Base-by-base conservation (phyloP, 176 grass and related monocot species). In the Eragrostis nindensis region DNA sequence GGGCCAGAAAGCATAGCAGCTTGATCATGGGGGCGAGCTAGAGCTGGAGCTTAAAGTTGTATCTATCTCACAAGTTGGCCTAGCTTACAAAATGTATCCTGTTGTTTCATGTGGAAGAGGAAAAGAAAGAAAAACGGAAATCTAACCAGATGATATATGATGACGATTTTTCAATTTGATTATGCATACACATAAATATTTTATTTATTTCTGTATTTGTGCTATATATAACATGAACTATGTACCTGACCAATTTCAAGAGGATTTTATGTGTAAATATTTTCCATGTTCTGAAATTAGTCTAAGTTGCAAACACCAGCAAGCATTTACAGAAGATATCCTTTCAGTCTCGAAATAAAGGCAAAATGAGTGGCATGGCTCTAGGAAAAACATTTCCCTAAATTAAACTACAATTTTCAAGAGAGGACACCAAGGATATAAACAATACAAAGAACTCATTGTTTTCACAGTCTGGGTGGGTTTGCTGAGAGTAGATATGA, bases 41-140 rank as follows among this genome's bases (percentile, higher is more conserved):
- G 54, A 68, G 73, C 54, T 72, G 50, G 78, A 66, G 39, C 64
- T 59, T 18, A 90, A n/a, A 57, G 29, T 18, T 48, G 6, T 88
- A 18, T 88, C 49, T 57, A 71, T 61, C 16, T 68, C 40, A 59
- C 38, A 44, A 66, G 72, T 68, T 83, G 38, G 85, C 52, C 52
- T 89, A 75, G 79, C 70, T 56, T 36, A 45, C 61, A 62, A 54
- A 73, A 85, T 83, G 41, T 81, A 85, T 86, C 80, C 70, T 82
- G 30, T 79, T 82, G 45, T 79, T 90, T 69, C 89, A 90, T 26
- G 57, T 83, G 57, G n/a, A 79, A 88, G 77, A 62, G 83, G 67
- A 78, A 63, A 39, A 7, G 59, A 41, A 83, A 88, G 77, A 68
- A 88, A 68, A 85, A 71, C 39, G 9, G 72, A 32, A 52, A 86